These are phyloP conservation scores for Cydonia oblonga DNA, from an alignment of 331 rosid species.

Conservation along the genomic window DNA sequence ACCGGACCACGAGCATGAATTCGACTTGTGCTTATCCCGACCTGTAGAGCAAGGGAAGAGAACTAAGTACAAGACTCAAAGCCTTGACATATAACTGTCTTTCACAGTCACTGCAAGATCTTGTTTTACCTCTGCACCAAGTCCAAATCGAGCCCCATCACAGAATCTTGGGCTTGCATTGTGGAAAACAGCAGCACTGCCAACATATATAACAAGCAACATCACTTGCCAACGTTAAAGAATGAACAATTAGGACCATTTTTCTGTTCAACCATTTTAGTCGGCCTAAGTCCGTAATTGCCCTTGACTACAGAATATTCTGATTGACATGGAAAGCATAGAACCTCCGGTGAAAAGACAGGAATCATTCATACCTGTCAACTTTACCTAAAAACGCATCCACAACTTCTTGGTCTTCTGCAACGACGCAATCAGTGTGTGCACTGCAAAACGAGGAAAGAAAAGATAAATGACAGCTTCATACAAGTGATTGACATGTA, in stretches of 20 bases:
- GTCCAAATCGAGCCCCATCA: slow-evolving; percentile 94
- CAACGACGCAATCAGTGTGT: slow-evolving; percentile 66
- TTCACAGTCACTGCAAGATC: not conserved
- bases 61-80: not conserved
- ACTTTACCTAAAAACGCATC: slow-evolving; percentile 58
- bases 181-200: slow-evolving; percentile 97
- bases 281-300: not conserved
- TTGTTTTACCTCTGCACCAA: slow-evolving; percentile 83
- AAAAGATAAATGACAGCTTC: slow-evolving; percentile 4
- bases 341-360: not conserved
- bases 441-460: slow-evolving; percentile 45
- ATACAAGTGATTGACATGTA: slow-evolving; percentile 2
- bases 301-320: not conserved
- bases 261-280: not conserved
- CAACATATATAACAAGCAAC: slow-evolving; percentile 6
- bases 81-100: not conserved
- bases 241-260: not conserved
- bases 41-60: slow-evolving; percentile 33
- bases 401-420: slow-evolving; percentile 64
- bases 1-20: slow-evolving; percentile 98
- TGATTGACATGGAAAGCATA: not conserved
- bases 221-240: not conserved
- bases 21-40: slow-evolving; percentile 93
- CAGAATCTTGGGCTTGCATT: slow-evolving; percentile 96
- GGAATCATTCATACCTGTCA: slow-evolving; percentile 47